Percentiles rank a stretch among this genome's conserved stretches.
phyloP scores from a whole-genome alignment of 2,329 filamentous ascomycete genomes.

The Phaeosphaeria sp. region DNA sequence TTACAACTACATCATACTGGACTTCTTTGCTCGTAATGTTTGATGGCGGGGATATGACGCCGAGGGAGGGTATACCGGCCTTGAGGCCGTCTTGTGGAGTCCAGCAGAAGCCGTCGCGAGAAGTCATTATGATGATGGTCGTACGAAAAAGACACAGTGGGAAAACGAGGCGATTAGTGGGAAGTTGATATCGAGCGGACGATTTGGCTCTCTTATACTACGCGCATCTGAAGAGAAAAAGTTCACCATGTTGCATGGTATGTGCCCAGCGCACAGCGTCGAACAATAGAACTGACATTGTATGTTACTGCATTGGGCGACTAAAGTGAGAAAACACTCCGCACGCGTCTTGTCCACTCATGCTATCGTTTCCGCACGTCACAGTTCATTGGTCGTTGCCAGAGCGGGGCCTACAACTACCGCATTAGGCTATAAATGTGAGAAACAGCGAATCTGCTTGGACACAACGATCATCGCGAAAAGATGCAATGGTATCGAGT shows the following conservation, averaged over 20 bases:
- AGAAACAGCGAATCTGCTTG: too few relatives aligned
- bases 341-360: neutral
- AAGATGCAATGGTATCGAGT: too few relatives aligned
- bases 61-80: constrained; percentile 31
- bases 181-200: neutral
- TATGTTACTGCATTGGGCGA: constrained; percentile 9
- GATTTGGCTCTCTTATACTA: neutral
- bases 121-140: constrained; percentile 15
- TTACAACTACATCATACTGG: constrained; percentile 29
- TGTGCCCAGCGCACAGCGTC: neutral
- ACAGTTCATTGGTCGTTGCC: neutral
- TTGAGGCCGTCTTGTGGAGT: constrained; percentile 34
- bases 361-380: neutral
- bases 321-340: constrained; percentile 19
- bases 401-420: too few relatives aligned
- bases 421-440: too few relatives aligned
- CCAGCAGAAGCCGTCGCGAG: constrained; percentile 37
- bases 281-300: neutral
- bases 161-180: neutral
- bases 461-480: too few relatives aligned
- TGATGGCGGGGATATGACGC: constrained; percentile 19
- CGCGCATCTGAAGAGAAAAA: too few relatives aligned
- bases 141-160: neutral
- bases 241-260: neutral
- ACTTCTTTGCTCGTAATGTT: constrained; percentile 20